Conservation (phyloP, 106 monocot species). For the Allium sativum region DNA sequence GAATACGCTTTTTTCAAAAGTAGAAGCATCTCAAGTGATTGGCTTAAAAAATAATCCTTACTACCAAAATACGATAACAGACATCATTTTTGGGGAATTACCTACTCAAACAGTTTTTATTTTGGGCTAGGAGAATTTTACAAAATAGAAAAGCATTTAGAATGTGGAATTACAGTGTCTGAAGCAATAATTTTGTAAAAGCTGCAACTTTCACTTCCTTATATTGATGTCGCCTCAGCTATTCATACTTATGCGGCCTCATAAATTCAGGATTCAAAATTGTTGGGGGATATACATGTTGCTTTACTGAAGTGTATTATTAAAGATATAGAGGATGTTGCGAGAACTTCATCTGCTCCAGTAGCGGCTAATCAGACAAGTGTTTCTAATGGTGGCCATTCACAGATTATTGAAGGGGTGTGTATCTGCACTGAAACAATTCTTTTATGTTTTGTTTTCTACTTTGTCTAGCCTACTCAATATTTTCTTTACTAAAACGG, state of each 20-base stretch:
- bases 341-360: slow-evolving; percentile 56
- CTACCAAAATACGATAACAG: too few species aligned
- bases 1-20: too few species aligned
- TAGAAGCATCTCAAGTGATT: too few species aligned
- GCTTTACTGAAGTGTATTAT: slow-evolving; percentile 74
- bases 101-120: too few species aligned
- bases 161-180: too few species aligned
- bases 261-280: slow-evolving; percentile 60
- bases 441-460: background rate
- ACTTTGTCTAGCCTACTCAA: too few species aligned
- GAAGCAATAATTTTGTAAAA: too few species aligned
- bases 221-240: background rate
- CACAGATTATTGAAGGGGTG: slow-evolving; percentile 89
- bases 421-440: slow-evolving; percentile 2
- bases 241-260: background rate
- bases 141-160: too few species aligned
- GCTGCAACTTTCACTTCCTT: background rate
- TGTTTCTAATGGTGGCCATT: slow-evolving; percentile 87
- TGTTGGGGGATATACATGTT: slow-evolving; percentile 81
- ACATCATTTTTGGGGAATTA: too few species aligned
- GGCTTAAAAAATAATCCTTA: too few species aligned
- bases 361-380: slow-evolving; percentile 55
- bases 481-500: too few species aligned
- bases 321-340: slow-evolving; percentile 87
- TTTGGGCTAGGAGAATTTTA: too few species aligned